Base-by-base conservation (phyloP, 2,329 filamentous ascomycete genomes). In the Capronia epimyces region DNA sequence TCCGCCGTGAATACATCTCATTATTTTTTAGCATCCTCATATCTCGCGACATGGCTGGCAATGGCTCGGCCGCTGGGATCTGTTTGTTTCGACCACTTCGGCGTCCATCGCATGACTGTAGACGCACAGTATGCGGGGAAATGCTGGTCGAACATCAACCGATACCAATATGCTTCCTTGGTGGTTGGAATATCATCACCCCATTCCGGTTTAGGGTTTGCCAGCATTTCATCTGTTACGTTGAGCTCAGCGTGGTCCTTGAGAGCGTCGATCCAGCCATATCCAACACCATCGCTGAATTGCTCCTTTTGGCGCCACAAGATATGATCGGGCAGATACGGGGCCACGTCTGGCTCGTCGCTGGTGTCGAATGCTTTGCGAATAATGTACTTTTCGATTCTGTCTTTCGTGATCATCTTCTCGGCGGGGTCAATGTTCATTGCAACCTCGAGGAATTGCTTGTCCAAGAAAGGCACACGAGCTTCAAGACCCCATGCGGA, bases 81-180 rank as follows among this genome's bases (percentile, higher is more conserved):
- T 21, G 83, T 87, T 80, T 96, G 89, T 70, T 95, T 87, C 50
- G 88, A 95, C 93, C 93, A 98, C 31, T 87, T 98, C 22, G 93
- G 93, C 50, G 87, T 89, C 94, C 93, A 98, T 66, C 93, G 80
- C 87, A 88, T 86, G 47, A 98, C 93, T 6, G 93, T 98, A 53
- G 81, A 84, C 7, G 93, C 94, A 68, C 91, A 97, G 66, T 84
- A 84, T 50, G 84, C 80, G 41, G 93, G 93, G 81, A 97, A 98
- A 72, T 94, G 91, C 79, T 98, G 91, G 70, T 98, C 93, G 68
- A 97, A 98, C 91, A 98, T 97, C 69, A 76, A 79, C 64, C 93
- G 85, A 75, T 98, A 98, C 93, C 93, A 98, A 79, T 95, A 94
- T 73, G 89, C 93, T 75, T 98, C 93, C 80, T 98, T 98, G 66